Evolutionary conservation across 2,329 filamentous ascomycete genomes (phyloP), one percentile per base, ranked within the genome.

Genomic region (Dothistroma septosporum): DNA sequence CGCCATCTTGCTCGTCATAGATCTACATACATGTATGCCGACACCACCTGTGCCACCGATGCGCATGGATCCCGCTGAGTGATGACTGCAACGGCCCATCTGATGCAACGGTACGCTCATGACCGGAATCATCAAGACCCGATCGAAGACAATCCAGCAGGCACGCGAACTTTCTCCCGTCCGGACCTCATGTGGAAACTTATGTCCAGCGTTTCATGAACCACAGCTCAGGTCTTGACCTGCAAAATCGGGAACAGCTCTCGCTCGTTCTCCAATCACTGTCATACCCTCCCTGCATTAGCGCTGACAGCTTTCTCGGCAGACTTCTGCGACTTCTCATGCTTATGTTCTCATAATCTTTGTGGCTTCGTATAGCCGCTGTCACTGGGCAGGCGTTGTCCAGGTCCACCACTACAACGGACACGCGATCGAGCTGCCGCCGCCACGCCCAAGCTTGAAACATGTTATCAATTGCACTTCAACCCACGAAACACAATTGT

Each of bases 261-360:
- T 5, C 28, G n/a, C 4, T 37, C 9, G 9, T 55, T n/a, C 19
- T 28, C 35, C 35, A 55, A 28, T 47, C 28, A 47, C 35, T 21
- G 35, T 21, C n/a, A 11, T 19, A 28, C 16, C 4, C 2, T 47
- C 22, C 22, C 33, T 55, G 53, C 53, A 47, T 21, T 46, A 55
- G 53, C 53, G 53, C 53, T 55, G 37, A 55, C 37, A n/a, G 16
- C 11, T 47, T 47, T 55, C 53, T 55, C 53, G 53, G 53, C 53
- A 55, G 19, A 19, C 37, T 46, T 44, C n/a, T 44, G 53, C 41
- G 31, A 31, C 10, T 24, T 24, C 53, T 47, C 53, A 12, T 55
- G 37, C 53, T 37, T 21, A 32, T 28, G 47, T 12, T 55, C 28
- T 12, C 5, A 46, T 10, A 28, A 32, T 21, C 14, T 37, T 47